Conservation (phyloP, 345 rosid species). For the Kernera saxatilis region DNA sequence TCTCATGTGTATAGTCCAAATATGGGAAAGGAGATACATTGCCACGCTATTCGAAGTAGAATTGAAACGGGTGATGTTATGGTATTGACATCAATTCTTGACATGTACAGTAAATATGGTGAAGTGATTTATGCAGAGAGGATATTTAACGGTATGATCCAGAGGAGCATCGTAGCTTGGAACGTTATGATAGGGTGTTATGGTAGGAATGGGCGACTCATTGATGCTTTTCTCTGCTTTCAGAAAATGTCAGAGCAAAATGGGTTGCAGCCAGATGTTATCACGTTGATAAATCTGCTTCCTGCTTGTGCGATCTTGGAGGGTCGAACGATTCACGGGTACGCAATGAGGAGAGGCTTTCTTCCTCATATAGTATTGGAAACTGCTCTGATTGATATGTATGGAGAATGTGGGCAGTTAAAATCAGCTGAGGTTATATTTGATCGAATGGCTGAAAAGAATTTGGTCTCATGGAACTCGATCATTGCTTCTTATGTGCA, state of each 20-base stretch:
- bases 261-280: slow-evolving; percentile 46
- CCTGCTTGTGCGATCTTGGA: slow-evolving; percentile 53
- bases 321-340: slow-evolving; percentile 62
- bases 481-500: slow-evolving; percentile 58
- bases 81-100: slow-evolving; percentile 60
- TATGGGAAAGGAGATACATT: slow-evolving; percentile 70
- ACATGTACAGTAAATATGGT: slow-evolving; percentile 64
- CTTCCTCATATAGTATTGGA: slow-evolving; percentile 61
- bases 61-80: slow-evolving; percentile 41
- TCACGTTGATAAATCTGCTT: slow-evolving; percentile 61
- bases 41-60: slow-evolving; percentile 44
- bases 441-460: slow-evolving; percentile 40
- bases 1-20: slow-evolving; percentile 31
- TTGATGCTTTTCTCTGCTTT: slow-evolving; percentile 48
- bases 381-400: slow-evolving; percentile 64
- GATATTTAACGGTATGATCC: slow-evolving; percentile 38
- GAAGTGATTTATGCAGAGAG: slow-evolving; percentile 52
- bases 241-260: slow-evolving; percentile 43
- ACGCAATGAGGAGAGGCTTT: slow-evolving; percentile 52
- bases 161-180: slow-evolving; percentile 56
- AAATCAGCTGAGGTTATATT: slow-evolving; percentile 45
- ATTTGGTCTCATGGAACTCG: slow-evolving; percentile 64
- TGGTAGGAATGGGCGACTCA: slow-evolving; percentile 30
- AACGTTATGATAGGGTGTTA: slow-evolving; percentile 72
- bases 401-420: slow-evolving; percentile 44